A percentile compares a stretch with the other conserved stretches of the same genome.
phyloP scores from a whole-genome alignment of 306 rosid genomes.

The Styphnolobium japonicum region DNA sequence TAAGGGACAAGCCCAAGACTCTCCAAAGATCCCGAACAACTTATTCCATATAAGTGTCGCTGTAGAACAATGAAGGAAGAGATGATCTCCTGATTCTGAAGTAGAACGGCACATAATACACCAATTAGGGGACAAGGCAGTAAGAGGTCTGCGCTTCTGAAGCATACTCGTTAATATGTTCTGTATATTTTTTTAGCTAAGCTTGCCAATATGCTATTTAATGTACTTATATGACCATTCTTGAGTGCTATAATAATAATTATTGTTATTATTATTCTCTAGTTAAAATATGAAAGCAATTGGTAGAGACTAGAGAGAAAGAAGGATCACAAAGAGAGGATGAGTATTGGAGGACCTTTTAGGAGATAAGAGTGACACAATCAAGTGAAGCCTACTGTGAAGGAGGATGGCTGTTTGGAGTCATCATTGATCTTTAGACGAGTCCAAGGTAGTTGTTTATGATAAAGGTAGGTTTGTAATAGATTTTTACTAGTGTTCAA shows the following conservation, averaged over 20 bases:
- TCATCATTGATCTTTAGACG: too few species aligned
- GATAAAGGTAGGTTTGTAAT: too few species aligned
- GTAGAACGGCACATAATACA: too few species aligned
- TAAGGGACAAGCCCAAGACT: too few species aligned
- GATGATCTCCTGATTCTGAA: too few species aligned
- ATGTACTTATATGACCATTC: not conserved
- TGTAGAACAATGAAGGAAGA: too few species aligned
- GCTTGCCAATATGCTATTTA: constrained; percentile 12
- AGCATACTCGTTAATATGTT: not conserved
- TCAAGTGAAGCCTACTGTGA: not conserved
- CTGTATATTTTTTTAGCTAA: not conserved
- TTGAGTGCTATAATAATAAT: not conserved
- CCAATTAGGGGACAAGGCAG: too few species aligned
- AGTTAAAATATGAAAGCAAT: not conserved
- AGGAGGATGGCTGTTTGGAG: too few species aligned
- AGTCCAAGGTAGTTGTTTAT: too few species aligned
- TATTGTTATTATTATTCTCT: not conserved
- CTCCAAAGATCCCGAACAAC: too few species aligned
- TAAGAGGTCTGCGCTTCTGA: too few species aligned
- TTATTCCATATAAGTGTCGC: too few species aligned
- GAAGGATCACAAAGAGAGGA: not conserved
- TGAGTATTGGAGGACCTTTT: not conserved
- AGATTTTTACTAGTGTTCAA: not conserved
- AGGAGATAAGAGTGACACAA: not conserved
- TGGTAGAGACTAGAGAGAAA: not conserved